Conservation (phyloP, 2,329 filamentous ascomycete species). For the Helicocarpus griseus region DNA sequence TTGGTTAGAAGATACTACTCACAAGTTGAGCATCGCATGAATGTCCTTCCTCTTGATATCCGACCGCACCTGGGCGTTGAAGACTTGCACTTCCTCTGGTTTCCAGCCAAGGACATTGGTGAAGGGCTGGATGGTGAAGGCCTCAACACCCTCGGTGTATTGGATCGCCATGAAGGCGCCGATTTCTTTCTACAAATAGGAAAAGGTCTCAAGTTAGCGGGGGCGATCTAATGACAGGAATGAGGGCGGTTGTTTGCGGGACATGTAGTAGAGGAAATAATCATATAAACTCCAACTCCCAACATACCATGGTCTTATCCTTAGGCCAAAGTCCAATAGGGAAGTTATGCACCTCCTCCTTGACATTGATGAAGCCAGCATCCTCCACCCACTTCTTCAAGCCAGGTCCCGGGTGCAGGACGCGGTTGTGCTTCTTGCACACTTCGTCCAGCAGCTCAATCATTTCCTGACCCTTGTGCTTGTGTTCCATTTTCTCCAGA, state of each 20-base stretch:
- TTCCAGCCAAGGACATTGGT: conserved; percentile 13
- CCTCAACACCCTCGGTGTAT: conserved; percentile 14
- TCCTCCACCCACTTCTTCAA: conserved; percentile 8
- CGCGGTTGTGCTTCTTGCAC: conserved; percentile 14
- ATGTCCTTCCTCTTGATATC: not conserved
- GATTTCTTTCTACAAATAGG: conserved; percentile 13
- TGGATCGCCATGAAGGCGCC: conserved; percentile 8
- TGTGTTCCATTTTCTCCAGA: conserved; percentile 10
- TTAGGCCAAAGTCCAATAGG: conserved; percentile 11
- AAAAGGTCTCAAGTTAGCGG: not conserved
- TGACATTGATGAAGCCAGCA: conserved; percentile 9
- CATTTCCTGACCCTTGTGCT: conserved; percentile 15
- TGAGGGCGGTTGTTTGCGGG: too few species aligned
- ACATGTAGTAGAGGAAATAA: too few species aligned
- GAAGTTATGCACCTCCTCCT: conserved; percentile 3
- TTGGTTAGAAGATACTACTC: too few species aligned
- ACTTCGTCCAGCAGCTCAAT: conserved; percentile 18
- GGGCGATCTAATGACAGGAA: not conserved
- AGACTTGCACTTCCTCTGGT: not conserved
- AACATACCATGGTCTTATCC: conserved; percentile 3
- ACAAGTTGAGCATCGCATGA: not conserved
- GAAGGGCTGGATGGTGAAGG: conserved; percentile 10
- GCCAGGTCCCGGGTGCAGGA: conserved; percentile 7
- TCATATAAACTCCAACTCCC: not conserved
- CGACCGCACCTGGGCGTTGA: not conserved